phyloP scores from a whole-genome alignment of 768 basidiomycete genomes.

The Boletus tylopilopsis region DNA sequence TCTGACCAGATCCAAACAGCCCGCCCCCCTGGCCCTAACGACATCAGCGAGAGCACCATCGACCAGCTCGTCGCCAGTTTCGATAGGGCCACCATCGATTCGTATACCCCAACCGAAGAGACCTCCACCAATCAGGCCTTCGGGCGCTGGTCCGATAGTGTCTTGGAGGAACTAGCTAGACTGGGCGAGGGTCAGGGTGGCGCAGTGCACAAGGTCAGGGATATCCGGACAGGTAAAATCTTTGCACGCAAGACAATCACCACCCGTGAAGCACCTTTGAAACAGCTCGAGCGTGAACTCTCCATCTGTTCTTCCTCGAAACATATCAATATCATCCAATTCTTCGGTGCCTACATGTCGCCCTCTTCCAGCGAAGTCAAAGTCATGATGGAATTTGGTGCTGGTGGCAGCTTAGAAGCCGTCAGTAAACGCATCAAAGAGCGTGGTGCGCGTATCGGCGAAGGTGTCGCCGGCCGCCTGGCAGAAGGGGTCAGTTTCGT shows the following conservation, averaged over 20 bases:
- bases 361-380: constrained; percentile 90
- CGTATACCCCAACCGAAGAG: constrained; percentile 36
- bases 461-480: constrained; percentile 86
- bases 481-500: constrained; percentile 77
- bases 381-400: constrained; percentile 88
- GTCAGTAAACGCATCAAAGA: constrained; percentile 83
- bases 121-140: constrained; percentile 25
- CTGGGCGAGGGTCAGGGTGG: constrained; percentile 96
- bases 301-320: constrained; percentile 82
- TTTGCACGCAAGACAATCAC: constrained; percentile 96
- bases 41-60: constrained; percentile 32
- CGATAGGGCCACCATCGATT: constrained; percentile 28
- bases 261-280: constrained; percentile 84
- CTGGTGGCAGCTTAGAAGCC: constrained; percentile 86
- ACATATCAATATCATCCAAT: constrained; percentile 85
- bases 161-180: constrained; percentile 71
- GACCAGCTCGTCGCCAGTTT: constrained; percentile 34
- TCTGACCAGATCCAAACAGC: constrained; percentile 33
- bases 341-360: constrained; percentile 89
- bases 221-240: constrained; percentile 71
- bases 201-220: constrained; percentile 90
- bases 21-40: constrained; percentile 24
- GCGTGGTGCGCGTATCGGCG: constrained; percentile 73
- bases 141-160: constrained; percentile 59
- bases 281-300: constrained; percentile 90